These are phyloP conservation scores for Neospermospora avenae DNA, from an alignment of 2,329 filamentous ascomycete genomes.

Conservation along the genomic window DNA sequence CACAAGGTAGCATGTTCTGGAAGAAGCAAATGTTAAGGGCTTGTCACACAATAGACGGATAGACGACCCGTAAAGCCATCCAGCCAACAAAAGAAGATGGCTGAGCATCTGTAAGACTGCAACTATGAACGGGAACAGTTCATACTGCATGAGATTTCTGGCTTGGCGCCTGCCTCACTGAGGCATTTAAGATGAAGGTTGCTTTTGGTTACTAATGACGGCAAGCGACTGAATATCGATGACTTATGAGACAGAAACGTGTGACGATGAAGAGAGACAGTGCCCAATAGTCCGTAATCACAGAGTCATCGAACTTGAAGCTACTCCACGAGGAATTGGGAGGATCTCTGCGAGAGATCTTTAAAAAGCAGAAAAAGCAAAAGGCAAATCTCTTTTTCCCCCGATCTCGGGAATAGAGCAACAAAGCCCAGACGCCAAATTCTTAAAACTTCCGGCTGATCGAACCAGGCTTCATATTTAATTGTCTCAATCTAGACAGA, in stretches of 20 bases:
- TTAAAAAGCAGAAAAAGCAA: neutral
- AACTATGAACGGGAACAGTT: neutral
- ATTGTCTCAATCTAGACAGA: neutral
- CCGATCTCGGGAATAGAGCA: neutral
- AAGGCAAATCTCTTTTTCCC: neutral
- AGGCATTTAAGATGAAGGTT: neutral
- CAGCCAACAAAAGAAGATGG: neutral
- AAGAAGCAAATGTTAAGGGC: neutral
- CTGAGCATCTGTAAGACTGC: neutral
- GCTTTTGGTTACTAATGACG: neutral
- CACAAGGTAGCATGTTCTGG: neutral
- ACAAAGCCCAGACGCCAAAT: neutral
- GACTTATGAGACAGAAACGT: neutral
- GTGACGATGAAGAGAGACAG: neutral
- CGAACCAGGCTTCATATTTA: neutral
- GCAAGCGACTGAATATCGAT: neutral
- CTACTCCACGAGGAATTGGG: neutral
- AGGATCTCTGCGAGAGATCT: neutral
- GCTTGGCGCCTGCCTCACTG: neutral
- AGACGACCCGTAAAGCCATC: neutral
- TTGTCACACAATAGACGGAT: neutral
- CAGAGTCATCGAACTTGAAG: neutral
- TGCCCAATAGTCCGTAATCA: neutral
- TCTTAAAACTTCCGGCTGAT: conserved; percentile 1
- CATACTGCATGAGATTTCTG: neutral